Evolutionary conservation across 192 early-diverging fungal species (phyloP).

Genomic region (Entophlyctis helioformis): DNA sequence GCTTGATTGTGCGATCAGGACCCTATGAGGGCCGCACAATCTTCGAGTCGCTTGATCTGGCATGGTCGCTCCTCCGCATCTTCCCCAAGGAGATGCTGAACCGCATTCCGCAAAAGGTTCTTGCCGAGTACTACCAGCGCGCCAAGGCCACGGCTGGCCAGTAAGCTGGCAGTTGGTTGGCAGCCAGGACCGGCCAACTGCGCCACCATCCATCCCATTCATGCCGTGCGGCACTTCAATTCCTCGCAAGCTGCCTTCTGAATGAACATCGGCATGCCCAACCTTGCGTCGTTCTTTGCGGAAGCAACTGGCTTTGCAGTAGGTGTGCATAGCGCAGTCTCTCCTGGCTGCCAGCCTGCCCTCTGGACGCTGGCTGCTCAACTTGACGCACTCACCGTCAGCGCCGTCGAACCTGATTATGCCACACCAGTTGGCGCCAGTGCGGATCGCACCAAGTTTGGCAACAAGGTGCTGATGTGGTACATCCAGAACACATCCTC

Average conservation of each 20-base stretch:
- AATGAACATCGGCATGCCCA: too few species aligned
- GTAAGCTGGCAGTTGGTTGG: too few species aligned
- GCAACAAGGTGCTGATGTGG: slow-evolving; percentile 75
- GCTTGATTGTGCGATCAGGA: slow-evolving; percentile 41
- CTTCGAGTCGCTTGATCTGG: slow-evolving; percentile 90
- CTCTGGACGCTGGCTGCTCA: too few species aligned
- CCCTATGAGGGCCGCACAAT: slow-evolving; percentile 93
- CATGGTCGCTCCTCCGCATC: slow-evolving; percentile 97
- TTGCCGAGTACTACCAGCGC: slow-evolving; percentile 90
- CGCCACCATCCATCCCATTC: too few species aligned
- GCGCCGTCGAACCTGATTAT: too few species aligned
- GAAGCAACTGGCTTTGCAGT: not conserved
- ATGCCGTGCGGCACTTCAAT: too few species aligned
- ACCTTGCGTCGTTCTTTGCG: too few species aligned
- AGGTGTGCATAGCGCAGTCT: not conserved
- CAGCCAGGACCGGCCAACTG: too few species aligned
- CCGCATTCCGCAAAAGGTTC: slow-evolving; percentile 91
- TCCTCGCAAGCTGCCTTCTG: too few species aligned
- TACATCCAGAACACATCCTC: too few species aligned
- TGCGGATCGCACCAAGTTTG: slow-evolving; percentile 60
- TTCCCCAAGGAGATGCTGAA: slow-evolving; percentile 99
- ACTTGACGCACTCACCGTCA: too few species aligned
- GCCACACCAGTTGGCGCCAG: slow-evolving; percentile 77
- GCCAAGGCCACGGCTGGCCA: too few species aligned
- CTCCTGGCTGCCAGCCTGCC: not conserved